A percentile compares a stretch with the other conserved stretches of the same genome.
Evolutionary conservation across 2,329 filamentous ascomycete species (phyloP).

Genomic region (Fusarium illudens): DNA sequence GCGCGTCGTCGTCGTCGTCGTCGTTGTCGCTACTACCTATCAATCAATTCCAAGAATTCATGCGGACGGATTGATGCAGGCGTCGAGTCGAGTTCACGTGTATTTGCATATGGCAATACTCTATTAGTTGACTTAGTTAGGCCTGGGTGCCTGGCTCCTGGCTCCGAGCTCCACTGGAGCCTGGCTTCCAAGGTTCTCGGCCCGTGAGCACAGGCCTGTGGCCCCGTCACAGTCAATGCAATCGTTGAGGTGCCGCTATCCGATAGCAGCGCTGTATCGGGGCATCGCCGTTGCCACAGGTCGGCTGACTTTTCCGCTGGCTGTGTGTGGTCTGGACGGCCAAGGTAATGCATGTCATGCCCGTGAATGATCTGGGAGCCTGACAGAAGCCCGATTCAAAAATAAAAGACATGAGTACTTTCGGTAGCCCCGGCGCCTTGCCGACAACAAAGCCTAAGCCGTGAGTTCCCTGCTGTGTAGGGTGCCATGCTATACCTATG

Average conservation of each 20-base stretch:
- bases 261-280: conserved; percentile 29
- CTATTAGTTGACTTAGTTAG: conserved; percentile 8
- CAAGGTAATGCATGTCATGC: conserved; percentile 8
- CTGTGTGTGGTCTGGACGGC: background rate
- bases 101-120: conserved; percentile 25
- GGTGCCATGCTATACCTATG: background rate
- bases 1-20: conserved; percentile 36
- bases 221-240: conserved; percentile 35
- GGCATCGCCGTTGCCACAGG: conserved; percentile 31
- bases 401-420: conserved; percentile 63
- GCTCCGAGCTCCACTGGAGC: conserved; percentile 17
- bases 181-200: conserved; percentile 22
- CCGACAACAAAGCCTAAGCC: conserved; percentile 73
- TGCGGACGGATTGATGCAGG: conserved; percentile 35
- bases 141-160: conserved; percentile 12
- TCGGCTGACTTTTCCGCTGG: conserved; percentile 29
- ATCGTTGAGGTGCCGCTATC: conserved; percentile 19
- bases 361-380: conserved; percentile 9
- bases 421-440: conserved; percentile 75
- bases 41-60: conserved; percentile 43
- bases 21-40: conserved; percentile 5
- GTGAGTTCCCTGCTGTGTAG: conserved; percentile 49
- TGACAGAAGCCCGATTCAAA: conserved; percentile 21
- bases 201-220: conserved; percentile 2
- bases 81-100: conserved; percentile 39